Evolutionary conservation across 805 yeast genomes (phyloP).

Genomic region (Saccharomycopsis sp.): DNA sequence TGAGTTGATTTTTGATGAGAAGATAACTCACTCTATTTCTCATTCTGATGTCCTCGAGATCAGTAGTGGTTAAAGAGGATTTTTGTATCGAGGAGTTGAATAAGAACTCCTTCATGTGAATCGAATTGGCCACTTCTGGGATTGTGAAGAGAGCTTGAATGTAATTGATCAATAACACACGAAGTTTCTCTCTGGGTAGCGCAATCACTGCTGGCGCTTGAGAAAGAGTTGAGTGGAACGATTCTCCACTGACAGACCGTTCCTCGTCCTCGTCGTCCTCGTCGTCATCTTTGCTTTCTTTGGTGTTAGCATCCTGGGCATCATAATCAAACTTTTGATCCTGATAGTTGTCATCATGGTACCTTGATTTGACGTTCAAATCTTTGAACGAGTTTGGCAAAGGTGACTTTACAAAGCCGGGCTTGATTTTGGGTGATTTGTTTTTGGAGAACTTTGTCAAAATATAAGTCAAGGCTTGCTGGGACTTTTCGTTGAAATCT

Average conservation of each 20-base stretch:
- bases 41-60: slow-evolving; percentile 48
- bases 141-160: slow-evolving; percentile 43
- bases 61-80: slow-evolving; percentile 23
- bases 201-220: slow-evolving; percentile 19
- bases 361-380: too few species aligned
- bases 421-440: too few species aligned
- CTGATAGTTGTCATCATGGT: too few species aligned
- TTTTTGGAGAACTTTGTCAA: not conserved
- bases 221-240: too few species aligned
- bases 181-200: slow-evolving; percentile 63
- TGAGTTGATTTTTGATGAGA: slow-evolving; percentile 51
- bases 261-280: slow-evolving; percentile 1
- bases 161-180: slow-evolving; percentile 73
- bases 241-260: slow-evolving; percentile 1
- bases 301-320: too few species aligned
- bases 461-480: not conserved
- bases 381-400: too few species aligned
- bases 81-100: slow-evolving; percentile 29
- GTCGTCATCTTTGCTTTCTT: too few species aligned
- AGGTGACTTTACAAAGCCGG: too few species aligned
- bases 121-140: slow-evolving; percentile 72
- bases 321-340: too few species aligned
- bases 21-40: slow-evolving; percentile 57
- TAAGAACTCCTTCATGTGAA: slow-evolving; percentile 52
- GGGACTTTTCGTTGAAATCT: too few species aligned